A percentile compares a stretch with the other conserved stretches of the same genome.
These are phyloP conservation scores for Prunus mume DNA, from an alignment of 306 rosid species.

Conservation along the genomic window DNA sequence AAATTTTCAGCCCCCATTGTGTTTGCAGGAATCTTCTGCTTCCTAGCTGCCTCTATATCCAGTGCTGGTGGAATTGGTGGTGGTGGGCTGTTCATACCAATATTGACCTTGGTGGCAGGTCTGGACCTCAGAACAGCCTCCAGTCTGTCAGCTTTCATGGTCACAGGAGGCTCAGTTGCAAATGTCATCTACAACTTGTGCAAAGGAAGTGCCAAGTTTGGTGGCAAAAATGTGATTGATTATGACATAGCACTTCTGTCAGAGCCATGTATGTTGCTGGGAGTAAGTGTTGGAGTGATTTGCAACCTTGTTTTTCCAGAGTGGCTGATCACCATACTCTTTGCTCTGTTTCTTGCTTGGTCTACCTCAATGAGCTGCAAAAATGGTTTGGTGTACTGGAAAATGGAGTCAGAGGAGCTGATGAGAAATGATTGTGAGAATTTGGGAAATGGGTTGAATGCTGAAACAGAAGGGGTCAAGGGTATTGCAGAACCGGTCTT, in stretches of 20 bases:
- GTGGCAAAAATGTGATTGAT: slow-evolving; percentile 55
- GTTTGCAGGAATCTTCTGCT: slow-evolving; percentile 50
- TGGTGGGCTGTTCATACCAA: slow-evolving; percentile 79
- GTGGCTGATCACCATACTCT: slow-evolving; percentile 66
- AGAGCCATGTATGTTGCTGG: slow-evolving; percentile 77
- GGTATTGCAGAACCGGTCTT: slow-evolving; percentile 45
- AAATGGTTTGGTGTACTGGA: slow-evolving; percentile 63
- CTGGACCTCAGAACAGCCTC: slow-evolving; percentile 86
- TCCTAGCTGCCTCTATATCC: slow-evolving; percentile 71
- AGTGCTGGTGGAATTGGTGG: slow-evolving; percentile 91
- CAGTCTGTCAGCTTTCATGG: slow-evolving; percentile 81
- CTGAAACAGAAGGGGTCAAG: slow-evolving; percentile 26
- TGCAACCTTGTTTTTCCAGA: slow-evolving; percentile 85
- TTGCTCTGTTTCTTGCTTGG: slow-evolving; percentile 83
- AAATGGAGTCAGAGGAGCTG: slow-evolving; percentile 49
- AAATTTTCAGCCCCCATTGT: slow-evolving; percentile 33
- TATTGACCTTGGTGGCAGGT: slow-evolving; percentile 58
- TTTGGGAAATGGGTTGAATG: slow-evolving; percentile 34
- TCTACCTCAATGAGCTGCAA: slow-evolving; percentile 68
- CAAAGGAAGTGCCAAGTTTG: slow-evolving; percentile 33
- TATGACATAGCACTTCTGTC: slow-evolving; percentile 75
- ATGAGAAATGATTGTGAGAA: slow-evolving; percentile 22
- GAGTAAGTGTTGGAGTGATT: slow-evolving; percentile 80
- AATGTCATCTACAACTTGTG: slow-evolving; percentile 58
- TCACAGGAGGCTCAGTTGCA: slow-evolving; percentile 85